Evolutionary conservation across 805 yeast species (phyloP).

Genomic region (Maudiozyma turicensis): DNA sequence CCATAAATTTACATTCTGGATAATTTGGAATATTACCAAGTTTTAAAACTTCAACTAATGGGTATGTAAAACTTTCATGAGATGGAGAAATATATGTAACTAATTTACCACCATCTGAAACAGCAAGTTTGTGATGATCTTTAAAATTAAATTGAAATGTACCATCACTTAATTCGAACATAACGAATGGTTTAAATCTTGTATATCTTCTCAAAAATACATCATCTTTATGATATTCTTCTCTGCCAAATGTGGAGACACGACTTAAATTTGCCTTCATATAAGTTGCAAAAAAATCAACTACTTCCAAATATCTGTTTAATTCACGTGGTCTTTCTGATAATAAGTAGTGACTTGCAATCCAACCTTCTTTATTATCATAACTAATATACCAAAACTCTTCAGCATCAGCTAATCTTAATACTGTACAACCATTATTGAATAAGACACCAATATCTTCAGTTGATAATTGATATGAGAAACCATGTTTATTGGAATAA

Average conservation of each 20-base stretch:
- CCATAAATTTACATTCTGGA: constrained; percentile 36
- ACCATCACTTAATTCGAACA: constrained; percentile 91
- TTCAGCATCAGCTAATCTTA: constrained; percentile 55
- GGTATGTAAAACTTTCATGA: constrained; percentile 59
- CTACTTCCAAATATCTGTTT: constrained; percentile 69
- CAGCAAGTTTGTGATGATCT: constrained; percentile 84
- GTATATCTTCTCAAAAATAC: constrained; percentile 76
- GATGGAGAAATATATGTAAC: constrained; percentile 76
- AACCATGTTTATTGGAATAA: constrained; percentile 90
- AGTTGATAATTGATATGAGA: constrained; percentile 83
- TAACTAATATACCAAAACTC: constrained; percentile 56
- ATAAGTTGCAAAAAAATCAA: constrained; percentile 80
- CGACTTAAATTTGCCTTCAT: constrained; percentile 86
- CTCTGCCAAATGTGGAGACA: constrained; percentile 47
- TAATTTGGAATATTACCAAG: constrained; percentile 39
- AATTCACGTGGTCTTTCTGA: constrained; percentile 38
- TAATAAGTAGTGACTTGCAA: constrained; percentile 38
- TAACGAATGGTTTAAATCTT: constrained; percentile 67
- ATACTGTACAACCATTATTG: constrained; percentile 73
- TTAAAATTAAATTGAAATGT: constrained; percentile 89
- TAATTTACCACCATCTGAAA: constrained; percentile 65
- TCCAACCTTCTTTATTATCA: constrained; percentile 43
- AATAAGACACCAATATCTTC: constrained; percentile 87
- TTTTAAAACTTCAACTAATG: constrained; percentile 39
- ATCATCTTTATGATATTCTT: constrained; percentile 47